Conservation (phyloP, 805 yeast genomes). For the Nakazawaea wickerhamii region DNA sequence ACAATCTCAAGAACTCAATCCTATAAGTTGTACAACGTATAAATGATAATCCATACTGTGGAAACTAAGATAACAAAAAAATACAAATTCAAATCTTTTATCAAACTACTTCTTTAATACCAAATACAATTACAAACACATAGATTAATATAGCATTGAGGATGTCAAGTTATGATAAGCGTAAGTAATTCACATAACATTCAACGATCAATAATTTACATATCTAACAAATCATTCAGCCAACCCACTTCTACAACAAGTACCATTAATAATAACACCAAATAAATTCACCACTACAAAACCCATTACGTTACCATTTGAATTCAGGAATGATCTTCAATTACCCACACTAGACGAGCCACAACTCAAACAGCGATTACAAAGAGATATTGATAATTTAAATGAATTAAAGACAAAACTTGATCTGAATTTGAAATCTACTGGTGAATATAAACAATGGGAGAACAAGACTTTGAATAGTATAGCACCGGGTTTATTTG, state of each 20-base stretch:
- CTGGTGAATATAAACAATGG: slow-evolving; percentile 3
- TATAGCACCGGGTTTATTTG: slow-evolving; percentile 10
- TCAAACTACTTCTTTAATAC: too few species aligned
- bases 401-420: neutral
- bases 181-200: neutral
- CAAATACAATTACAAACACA: too few species aligned
- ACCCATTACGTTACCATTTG: slow-evolving; percentile 11
- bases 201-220: neutral
- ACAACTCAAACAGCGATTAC: neutral
- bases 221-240: slow-evolving; percentile 2
- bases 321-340: slow-evolving; percentile 2
- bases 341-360: neutral
- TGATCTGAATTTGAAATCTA: neutral
- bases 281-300: slow-evolving; percentile 10
- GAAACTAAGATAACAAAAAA: too few species aligned
- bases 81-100: too few species aligned
- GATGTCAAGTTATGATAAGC: neutral
- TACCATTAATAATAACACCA: slow-evolving; percentile 10
- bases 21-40: too few species aligned
- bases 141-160: too few species aligned
- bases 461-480: slow-evolving; percentile 4
- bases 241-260: slow-evolving; percentile 8
- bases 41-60: too few species aligned
- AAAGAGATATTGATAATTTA: neutral
- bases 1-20: too few species aligned